Evolutionary conservation across 768 basidiomycete genomes (phyloP), one percentile per base, ranked within the genome.

Genomic region (Boletellus ananas): DNA sequence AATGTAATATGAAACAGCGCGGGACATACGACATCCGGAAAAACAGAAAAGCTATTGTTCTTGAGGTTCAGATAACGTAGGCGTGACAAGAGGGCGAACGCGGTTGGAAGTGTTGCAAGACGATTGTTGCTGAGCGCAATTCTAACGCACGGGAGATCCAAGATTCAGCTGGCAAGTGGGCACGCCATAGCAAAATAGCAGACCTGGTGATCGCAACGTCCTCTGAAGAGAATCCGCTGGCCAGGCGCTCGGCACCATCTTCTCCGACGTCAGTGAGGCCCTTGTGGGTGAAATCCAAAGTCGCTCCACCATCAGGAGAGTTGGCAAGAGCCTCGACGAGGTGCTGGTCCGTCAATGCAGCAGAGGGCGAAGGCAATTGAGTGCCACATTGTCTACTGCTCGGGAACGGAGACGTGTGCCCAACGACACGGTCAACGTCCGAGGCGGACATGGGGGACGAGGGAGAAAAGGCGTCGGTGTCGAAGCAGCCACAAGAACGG

Each of bases 111-210:
- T 2, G 81, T 83, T 39, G 83, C 75, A 23, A 99, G 76, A 36
- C 83, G 80, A 67, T 99, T 99, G 66, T 88, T 79, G 14, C 86
- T 85, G 23, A 99, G 74, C 9, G 96, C 85, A 52, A 99, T 82
- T 62, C 94, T 96, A 54, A 39, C 31, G 27, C 37, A 55, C 17
- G 36, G 29, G 29, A 11, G 29, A 29, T 29, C 29, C 29, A 29
- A 11, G 29, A 36, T 43, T 59, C 23, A 57, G 54, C 34, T 45
- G 43, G 44, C 12, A 43, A 34, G 2, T 12, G 42, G 43, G 46
- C 42, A 43, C 25, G 55, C 49, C 20, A 50, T 27, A 50, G 37
- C 47, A 46, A 38, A 41, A 43, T 27, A 33, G 61, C 76, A 42
- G 58, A 86, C 88, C 88, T 79, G 61, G 84, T 74, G 33, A 90